Percentiles rank a stretch among this genome's conserved stretches.
Evolutionary conservation across 441 rosid species (phyloP).

Genomic region (Eruca vesicaria): DNA sequence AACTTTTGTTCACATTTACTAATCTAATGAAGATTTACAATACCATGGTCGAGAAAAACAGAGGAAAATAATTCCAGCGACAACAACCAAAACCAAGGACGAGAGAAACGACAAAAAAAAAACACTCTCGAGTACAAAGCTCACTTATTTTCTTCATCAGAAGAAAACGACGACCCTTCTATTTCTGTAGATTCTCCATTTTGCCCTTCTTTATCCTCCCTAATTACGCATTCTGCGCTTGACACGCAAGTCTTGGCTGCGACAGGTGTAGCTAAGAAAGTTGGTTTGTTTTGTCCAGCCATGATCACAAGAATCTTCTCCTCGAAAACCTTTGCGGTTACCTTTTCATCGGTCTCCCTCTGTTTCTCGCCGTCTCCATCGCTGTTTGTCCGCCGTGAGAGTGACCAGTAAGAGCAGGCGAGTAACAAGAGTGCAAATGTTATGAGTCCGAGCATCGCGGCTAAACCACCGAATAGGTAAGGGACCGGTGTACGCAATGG

Average conservation of each 20-base stretch:
- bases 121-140: constrained; percentile 8
- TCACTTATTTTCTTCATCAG: constrained; percentile 5
- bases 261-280: constrained; percentile 78
- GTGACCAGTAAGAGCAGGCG: constrained; percentile 85
- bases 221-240: constrained; percentile 28
- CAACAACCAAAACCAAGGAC: not conserved
- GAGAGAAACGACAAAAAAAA: not conserved
- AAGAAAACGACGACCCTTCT: constrained; percentile 1
- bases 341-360: constrained; percentile 37
- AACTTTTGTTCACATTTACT: constrained; percentile 7
- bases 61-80: constrained; percentile 2
- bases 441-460: constrained; percentile 88
- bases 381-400: constrained; percentile 41
- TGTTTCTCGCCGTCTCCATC: constrained; percentile 45
- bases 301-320: constrained; percentile 84
- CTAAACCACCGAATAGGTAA: constrained; percentile 88
- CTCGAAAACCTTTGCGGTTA: constrained; percentile 37
- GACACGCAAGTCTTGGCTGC: constrained; percentile 36
- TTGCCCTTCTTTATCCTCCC: constrained; percentile 34
- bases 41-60: constrained; percentile 17
- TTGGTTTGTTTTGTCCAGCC: constrained; percentile 85
- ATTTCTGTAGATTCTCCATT: not conserved
- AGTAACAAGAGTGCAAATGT: constrained; percentile 84
- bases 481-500: constrained; percentile 91
- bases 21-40: constrained; percentile 6